Conservation (phyloP, 768 basidiomycete genomes). For the Solioccasus polychromus region DNA sequence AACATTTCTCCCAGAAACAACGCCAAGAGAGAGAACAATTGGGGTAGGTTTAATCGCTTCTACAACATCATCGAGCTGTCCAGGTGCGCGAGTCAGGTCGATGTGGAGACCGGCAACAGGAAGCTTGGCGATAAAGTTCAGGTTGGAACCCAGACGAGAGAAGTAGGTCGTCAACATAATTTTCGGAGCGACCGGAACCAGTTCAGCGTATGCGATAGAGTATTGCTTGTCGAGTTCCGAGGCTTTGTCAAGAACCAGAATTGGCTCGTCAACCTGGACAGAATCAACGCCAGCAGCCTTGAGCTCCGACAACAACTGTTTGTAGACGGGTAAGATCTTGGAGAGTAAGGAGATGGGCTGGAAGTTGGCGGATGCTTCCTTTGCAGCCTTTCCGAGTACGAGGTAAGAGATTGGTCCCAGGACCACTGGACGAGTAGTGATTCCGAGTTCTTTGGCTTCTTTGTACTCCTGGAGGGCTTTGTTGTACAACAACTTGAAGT, state of each 20-base stretch:
- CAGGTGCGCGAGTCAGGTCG: slow-evolving; percentile 91
- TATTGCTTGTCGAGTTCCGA: slow-evolving; percentile 76
- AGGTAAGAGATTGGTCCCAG: slow-evolving; percentile 97
- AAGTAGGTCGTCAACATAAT: slow-evolving; percentile 97
- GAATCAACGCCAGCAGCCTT: slow-evolving; percentile 91
- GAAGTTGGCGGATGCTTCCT: slow-evolving; percentile 81
- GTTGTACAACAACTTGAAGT: slow-evolving; percentile 96
- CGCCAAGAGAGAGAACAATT: slow-evolving; percentile 85
- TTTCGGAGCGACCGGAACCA: slow-evolving; percentile 81
- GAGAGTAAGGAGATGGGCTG: slow-evolving; percentile 87
- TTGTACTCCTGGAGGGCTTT: slow-evolving; percentile 92
- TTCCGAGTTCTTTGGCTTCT: slow-evolving; percentile 88
- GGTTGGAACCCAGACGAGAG: slow-evolving; percentile 89
- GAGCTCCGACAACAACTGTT: slow-evolving; percentile 82
- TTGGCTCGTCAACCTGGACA: slow-evolving; percentile 96
- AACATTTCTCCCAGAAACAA: slow-evolving; percentile 98
- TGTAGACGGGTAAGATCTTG: slow-evolving; percentile 89
- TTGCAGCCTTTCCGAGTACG: slow-evolving; percentile 84
- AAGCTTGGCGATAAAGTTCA: slow-evolving; percentile 86
- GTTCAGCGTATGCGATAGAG: slow-evolving; percentile 73
- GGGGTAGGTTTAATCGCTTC: slow-evolving; percentile 79
- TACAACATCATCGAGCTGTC: slow-evolving; percentile 80
- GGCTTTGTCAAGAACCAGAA: slow-evolving; percentile 90
- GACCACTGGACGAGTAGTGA: slow-evolving; percentile 91
- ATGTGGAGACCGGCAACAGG: slow-evolving; percentile 94